These are phyloP conservation scores for Rhinocladiella mackenziei DNA, from an alignment of 2,329 filamentous ascomycete species.

Conservation along the genomic window DNA sequence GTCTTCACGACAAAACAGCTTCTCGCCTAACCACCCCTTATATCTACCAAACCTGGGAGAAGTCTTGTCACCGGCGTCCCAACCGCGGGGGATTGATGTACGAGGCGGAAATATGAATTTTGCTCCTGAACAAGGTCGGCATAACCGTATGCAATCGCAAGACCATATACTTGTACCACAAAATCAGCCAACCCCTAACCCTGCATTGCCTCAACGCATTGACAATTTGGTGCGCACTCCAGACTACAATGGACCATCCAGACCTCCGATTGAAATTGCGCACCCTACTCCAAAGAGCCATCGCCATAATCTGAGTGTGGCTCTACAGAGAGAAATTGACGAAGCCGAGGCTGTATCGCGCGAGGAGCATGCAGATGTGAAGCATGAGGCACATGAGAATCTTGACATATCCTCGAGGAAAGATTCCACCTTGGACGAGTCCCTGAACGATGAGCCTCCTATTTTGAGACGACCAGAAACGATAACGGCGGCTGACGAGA, in stretches of 20 bases:
- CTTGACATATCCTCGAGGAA: constrained; percentile 30
- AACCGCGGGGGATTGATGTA: constrained; percentile 11
- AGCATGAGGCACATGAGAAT: constrained; percentile 25
- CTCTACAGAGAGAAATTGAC: constrained; percentile 77
- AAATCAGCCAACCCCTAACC: constrained; percentile 37
- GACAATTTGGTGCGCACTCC: constrained; percentile 21
- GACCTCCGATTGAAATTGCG: constrained; percentile 50
- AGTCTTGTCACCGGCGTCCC: constrained; percentile 62
- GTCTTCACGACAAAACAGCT: constrained; percentile 34
- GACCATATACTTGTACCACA: constrained; percentile 6
- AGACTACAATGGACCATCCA: constrained; percentile 11
- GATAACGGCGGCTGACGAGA: constrained; percentile 24
- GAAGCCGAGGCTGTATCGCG: constrained; percentile 63
- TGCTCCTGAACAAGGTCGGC: constrained; percentile 5
- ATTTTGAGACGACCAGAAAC: constrained; percentile 28
- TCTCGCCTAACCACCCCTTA: constrained; percentile 59
- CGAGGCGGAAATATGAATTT: constrained; percentile 7
- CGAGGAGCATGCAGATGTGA: constrained; percentile 31
- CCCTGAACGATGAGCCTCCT: constrained; percentile 45
- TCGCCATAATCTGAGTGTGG: constrained; percentile 70
- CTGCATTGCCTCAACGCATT: constrained; percentile 15
- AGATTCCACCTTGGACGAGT: constrained; percentile 28
- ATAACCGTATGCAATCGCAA: constrained; percentile 7
- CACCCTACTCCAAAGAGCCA: constrained; percentile 60
- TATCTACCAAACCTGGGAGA: constrained; percentile 41